Percentiles rank a stretch among this genome's conserved stretches.
Conservation (phyloP, 768 basidiomycete genomes). For the Leucocoprinus birnbaumii region DNA sequence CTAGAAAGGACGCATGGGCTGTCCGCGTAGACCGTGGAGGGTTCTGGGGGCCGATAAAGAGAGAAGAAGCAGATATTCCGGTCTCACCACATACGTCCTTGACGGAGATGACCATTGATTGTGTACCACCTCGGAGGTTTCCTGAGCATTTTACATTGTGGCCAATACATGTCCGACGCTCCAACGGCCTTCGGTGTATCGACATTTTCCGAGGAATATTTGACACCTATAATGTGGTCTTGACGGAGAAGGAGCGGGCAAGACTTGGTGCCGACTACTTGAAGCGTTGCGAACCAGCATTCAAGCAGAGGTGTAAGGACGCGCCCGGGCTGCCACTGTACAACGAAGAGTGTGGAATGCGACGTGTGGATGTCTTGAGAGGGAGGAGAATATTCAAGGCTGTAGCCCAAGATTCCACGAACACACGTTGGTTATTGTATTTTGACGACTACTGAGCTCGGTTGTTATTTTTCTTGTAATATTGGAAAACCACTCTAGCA, state of each 20-base stretch:
- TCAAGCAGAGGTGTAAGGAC: constrained; percentile 44
- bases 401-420: constrained; percentile 28
- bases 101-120: constrained; percentile 46
- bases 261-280: constrained; percentile 25
- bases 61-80: constrained; percentile 37
- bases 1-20: constrained; percentile 22
- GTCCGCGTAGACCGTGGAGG: constrained; percentile 22
- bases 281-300: constrained; percentile 37
- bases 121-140: constrained; percentile 10
- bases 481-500: constrained; percentile 1
- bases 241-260: constrained; percentile 41
- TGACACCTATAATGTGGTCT: constrained; percentile 38
- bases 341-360: constrained; percentile 45
- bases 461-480: neutral
- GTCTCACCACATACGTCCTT: constrained; percentile 40
- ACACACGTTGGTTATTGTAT: constrained; percentile 11
- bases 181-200: constrained; percentile 44
- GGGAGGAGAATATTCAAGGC: constrained; percentile 55
- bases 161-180: constrained; percentile 39
- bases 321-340: constrained; percentile 36
- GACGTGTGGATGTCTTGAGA: constrained; percentile 52
- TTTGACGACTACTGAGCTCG: constrained; percentile 9
- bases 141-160: constrained; percentile 36
- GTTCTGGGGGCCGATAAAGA: constrained; percentile 23
- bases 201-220: constrained; percentile 62